phyloP scores from a whole-genome alignment of 345 rosid species.

The Psidium guajava region DNA sequence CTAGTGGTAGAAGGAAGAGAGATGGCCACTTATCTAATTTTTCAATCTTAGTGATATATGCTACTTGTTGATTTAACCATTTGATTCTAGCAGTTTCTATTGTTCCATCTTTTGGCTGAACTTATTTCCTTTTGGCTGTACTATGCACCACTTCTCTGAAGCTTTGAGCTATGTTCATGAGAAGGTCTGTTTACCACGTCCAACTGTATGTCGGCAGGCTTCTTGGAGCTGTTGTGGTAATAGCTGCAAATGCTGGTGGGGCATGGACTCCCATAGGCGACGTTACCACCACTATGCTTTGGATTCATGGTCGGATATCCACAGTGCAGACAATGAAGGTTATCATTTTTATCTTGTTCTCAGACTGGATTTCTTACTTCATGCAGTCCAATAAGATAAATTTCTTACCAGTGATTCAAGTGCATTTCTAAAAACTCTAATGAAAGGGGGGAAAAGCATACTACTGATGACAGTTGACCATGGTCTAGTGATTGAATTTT shows the following conservation, averaged over 20 bases:
- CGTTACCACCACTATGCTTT: conserved; percentile 96
- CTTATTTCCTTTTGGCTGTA: not conserved
- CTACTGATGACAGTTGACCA: no score
- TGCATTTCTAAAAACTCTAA: not conserved
- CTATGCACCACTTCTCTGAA: not conserved
- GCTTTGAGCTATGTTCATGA: not conserved
- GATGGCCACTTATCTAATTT: not conserved
- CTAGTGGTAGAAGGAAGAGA: not conserved
- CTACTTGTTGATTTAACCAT: not conserved
- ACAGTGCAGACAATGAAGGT: conserved; percentile 93
- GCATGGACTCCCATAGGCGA: conserved; percentile 99
- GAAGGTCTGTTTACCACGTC: not conserved
- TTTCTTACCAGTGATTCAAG: not conserved
- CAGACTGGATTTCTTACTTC: not conserved
- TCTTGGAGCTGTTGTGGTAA: conserved; percentile 89
- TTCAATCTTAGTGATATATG: not conserved
- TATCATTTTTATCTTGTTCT: not conserved
- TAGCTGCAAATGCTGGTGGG: conserved; percentile 98
- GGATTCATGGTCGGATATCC: conserved; percentile 96
- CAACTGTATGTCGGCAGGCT: conserved; percentile 34
- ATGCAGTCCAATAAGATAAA: not conserved
- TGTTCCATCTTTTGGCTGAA: not conserved
- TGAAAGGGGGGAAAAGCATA: no score
- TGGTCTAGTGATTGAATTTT: not conserved
- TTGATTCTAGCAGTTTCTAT: not conserved